Conservation (phyloP, 176 grass and related monocot species). For the Saccharum spontaneum region DNA sequence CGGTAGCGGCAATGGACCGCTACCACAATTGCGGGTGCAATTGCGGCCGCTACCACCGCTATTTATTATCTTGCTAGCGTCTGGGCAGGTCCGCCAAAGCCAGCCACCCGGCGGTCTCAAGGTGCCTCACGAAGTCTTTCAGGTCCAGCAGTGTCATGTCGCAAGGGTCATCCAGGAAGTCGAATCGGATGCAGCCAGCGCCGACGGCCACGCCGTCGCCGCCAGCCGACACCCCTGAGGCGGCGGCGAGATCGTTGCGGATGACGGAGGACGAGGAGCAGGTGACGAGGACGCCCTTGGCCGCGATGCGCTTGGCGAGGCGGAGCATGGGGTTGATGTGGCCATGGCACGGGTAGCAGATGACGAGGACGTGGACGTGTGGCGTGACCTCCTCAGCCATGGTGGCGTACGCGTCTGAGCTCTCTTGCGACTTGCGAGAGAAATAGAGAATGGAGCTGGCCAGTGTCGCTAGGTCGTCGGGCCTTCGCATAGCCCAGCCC, state of each 20-base stretch:
- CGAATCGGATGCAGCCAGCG: neutral
- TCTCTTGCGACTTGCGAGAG: neutral
- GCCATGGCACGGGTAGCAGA: neutral
- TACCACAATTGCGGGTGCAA: too few relatives aligned
- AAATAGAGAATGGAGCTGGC: neutral
- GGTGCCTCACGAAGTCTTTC: neutral
- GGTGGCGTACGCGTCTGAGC: neutral
- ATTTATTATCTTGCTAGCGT: too few relatives aligned
- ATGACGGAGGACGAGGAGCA: neutral
- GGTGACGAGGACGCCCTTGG: slow-evolving; percentile 7
- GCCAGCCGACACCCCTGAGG: neutral
- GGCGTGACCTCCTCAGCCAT: neutral
- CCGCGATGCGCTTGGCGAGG: neutral
- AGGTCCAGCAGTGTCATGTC: neutral
- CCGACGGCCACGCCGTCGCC: neutral
- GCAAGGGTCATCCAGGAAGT: neutral
- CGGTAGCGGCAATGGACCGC: too few relatives aligned
- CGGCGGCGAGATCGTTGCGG: slow-evolving; percentile 4
- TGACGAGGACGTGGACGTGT: neutral
- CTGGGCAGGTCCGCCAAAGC: neutral
- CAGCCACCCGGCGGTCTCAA: neutral
- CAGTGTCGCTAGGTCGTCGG: neutral
- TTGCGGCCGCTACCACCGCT: too few relatives aligned
- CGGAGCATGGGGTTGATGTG: slow-evolving; percentile 15
- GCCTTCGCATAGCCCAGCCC: too few relatives aligned